These are phyloP conservation scores for Aureobasidium sp. DNA, from an alignment of 2,329 filamentous ascomycete species.

Conservation along the genomic window DNA sequence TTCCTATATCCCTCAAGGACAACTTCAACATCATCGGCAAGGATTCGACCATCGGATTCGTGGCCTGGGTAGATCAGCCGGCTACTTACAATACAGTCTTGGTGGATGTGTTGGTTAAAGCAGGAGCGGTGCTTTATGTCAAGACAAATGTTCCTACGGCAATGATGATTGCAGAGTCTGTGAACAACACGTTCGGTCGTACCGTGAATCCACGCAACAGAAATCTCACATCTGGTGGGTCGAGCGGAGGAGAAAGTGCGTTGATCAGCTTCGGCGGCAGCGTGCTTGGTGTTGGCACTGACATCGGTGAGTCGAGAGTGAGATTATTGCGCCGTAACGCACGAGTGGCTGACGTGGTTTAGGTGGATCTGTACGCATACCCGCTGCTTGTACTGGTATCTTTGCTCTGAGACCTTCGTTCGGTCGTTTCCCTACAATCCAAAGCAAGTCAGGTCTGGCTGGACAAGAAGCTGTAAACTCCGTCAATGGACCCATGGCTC, in stretches of 20 bases:
- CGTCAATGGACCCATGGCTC: slow-evolving; percentile 56
- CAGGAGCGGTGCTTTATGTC: slow-evolving; percentile 59
- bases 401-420: slow-evolving; percentile 50
- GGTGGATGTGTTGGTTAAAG: slow-evolving; percentile 48
- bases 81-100: slow-evolving; percentile 48
- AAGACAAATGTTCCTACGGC: slow-evolving; percentile 62
- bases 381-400: slow-evolving; percentile 50
- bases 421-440: slow-evolving; percentile 51
- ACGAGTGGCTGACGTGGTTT: background rate
- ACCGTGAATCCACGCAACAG: slow-evolving; percentile 53
- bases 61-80: slow-evolving; percentile 52
- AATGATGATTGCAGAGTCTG: slow-evolving; percentile 61
- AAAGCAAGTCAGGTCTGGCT: slow-evolving; percentile 49
- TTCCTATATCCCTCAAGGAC: slow-evolving; percentile 62
- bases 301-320: slow-evolving; percentile 36
- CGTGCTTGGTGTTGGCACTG: slow-evolving; percentile 54
- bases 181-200: slow-evolving; percentile 57
- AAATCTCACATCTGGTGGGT: slow-evolving; percentile 53
- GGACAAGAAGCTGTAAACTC: slow-evolving; percentile 58
- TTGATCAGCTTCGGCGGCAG: slow-evolving; percentile 53
- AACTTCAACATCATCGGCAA: slow-evolving; percentile 56
- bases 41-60: slow-evolving; percentile 57
- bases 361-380: slow-evolving; percentile 48
- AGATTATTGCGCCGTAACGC: background rate
- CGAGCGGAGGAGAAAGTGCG: slow-evolving; percentile 59